Evolutionary conservation across 2,329 filamentous ascomycete species (phyloP).

Genomic region (Monilinia laxa): DNA sequence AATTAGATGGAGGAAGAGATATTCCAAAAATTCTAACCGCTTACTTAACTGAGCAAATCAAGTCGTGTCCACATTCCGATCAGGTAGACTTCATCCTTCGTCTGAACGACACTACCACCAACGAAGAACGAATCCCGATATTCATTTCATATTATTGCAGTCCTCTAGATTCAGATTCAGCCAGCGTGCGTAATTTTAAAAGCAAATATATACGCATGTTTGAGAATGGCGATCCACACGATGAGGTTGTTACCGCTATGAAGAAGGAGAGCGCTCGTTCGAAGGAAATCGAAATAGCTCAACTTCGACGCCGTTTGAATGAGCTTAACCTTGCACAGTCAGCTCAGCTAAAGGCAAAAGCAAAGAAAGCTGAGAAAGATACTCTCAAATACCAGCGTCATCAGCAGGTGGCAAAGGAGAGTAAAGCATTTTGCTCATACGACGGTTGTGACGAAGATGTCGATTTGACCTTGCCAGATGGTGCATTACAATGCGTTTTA

Average conservation of each 20-base stretch:
- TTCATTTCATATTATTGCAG: constrained; percentile 38
- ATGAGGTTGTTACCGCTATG: constrained; percentile 35
- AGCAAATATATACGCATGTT: constrained; percentile 38
- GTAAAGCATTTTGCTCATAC: constrained; percentile 30
- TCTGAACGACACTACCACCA: constrained; percentile 29
- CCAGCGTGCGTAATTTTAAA: constrained; percentile 36
- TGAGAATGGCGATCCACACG: constrained; percentile 31
- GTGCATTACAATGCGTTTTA: constrained; percentile 34
- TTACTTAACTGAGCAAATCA: constrained; percentile 26
- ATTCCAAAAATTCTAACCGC: constrained; percentile 28
- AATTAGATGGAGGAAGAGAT: constrained; percentile 26
- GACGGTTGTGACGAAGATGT: constrained; percentile 32
- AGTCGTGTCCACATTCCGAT: constrained; percentile 22
- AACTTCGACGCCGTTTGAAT: constrained; percentile 28
- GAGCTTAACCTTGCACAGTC: constrained; percentile 38
- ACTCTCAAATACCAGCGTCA: constrained; percentile 26
- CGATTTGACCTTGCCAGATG: constrained; percentile 30
- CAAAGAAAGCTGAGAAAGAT: constrained; percentile 35
- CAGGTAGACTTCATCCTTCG: constrained; percentile 25
- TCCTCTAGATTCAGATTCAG: constrained; percentile 27
- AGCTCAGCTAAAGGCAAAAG: constrained; percentile 36
- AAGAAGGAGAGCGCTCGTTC: constrained; percentile 33
- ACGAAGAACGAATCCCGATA: constrained; percentile 32
- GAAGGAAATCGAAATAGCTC: constrained; percentile 27
- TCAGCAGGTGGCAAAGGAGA: constrained; percentile 23